Evolutionary conservation across 1,139 yeast species (phyloP).

Genomic region (Taphrina populina): DNA sequence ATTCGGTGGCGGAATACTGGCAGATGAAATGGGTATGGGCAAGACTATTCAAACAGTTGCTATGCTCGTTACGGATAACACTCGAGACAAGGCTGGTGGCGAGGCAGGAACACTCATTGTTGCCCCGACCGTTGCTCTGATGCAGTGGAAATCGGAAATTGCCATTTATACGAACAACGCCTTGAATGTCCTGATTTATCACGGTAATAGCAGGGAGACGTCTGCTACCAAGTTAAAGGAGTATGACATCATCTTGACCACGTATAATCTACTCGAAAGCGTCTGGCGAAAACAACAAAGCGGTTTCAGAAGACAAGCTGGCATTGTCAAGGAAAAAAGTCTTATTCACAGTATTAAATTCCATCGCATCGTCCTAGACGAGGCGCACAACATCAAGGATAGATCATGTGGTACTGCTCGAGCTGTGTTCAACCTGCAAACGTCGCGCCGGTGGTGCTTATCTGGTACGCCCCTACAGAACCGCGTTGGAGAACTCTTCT

Average conservation of each 20-base stretch:
- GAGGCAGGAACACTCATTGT: slow-evolving; percentile 73
- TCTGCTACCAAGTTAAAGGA: slow-evolving; percentile 56
- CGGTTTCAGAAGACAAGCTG: slow-evolving; percentile 74
- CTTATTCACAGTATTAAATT: slow-evolving; percentile 72
- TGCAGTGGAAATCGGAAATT: slow-evolving; percentile 97
- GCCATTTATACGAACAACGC: slow-evolving; percentile 73
- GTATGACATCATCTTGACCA: slow-evolving; percentile 82
- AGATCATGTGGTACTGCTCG: slow-evolving; percentile 89
- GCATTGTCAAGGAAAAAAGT: slow-evolving; percentile 71
- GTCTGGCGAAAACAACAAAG: slow-evolving; percentile 76
- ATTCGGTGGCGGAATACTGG: slow-evolving; percentile 88
- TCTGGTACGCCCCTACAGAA: slow-evolving; percentile 97
- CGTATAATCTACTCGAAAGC: slow-evolving; percentile 79
- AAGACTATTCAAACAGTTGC: slow-evolving; percentile 95
- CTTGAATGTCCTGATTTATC: slow-evolving; percentile 68
- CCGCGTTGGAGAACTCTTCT: slow-evolving; percentile 92
- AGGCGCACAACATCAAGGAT: slow-evolving; percentile 96
- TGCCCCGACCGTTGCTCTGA: slow-evolving; percentile 95
- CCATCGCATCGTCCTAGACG: slow-evolving; percentile 88
- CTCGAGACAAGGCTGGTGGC: slow-evolving; percentile 39
- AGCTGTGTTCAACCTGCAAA: slow-evolving; percentile 72
- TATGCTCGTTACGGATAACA: slow-evolving; percentile 64
- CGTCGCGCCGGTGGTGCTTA: slow-evolving; percentile 81
- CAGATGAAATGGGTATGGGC: slow-evolving; percentile 99
- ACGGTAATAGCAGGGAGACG: slow-evolving; percentile 68